Base-by-base conservation (phyloP, 306 rosid species). In the Malus fusca region DNA sequence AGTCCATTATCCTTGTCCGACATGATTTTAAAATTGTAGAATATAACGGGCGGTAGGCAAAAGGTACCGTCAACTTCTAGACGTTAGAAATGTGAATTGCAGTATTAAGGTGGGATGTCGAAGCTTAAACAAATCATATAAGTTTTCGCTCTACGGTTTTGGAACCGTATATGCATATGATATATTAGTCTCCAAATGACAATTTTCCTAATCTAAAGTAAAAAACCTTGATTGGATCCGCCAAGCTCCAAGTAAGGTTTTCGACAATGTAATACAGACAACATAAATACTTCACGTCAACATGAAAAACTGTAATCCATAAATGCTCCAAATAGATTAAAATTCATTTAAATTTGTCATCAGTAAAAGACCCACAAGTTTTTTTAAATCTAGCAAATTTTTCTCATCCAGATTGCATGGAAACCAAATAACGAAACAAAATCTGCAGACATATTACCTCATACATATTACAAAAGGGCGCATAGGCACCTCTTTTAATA, bases 61-160 rank as follows among this genome's bases (percentile, higher is more conserved):
- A 51, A 59, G 0, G 19, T 8, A 13, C 48, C 55, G 79, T 82
- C 79, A 68, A 69, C 79, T 46, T 82, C 74, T 68, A 52, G 78
- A 73, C 52, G 68, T 26, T 21, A 60, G 55, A 71, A 55, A 22
- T 43, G 52, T 40, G 8, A 46, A 42, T 43, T 65, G 44, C 26
- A 65, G 33, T 9, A 18, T 25, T 43, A 19, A 65, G 9, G 19
- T 33, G 13, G 48, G 48, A 66, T 66, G 28, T 11, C 69, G 21
- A 66, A 21, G 46, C 69, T 64, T 30, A 6, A 30, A 10, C 18
- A 28, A 15, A 17, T 64, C 22, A 11, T 6, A 12, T 7, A 15
- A 5, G 1, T 15, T 31, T 31, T 12, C 33, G 68, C 23, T 18
- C n/a, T 17, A 28, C 33, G 43, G 10, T 30, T 64, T 17, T 64